Percentiles rank a stretch among this genome's conserved stretches.
These are phyloP conservation scores for Penicillium sp. DNA, from an alignment of 2,329 filamentous ascomycete genomes.

Conservation along the genomic window DNA sequence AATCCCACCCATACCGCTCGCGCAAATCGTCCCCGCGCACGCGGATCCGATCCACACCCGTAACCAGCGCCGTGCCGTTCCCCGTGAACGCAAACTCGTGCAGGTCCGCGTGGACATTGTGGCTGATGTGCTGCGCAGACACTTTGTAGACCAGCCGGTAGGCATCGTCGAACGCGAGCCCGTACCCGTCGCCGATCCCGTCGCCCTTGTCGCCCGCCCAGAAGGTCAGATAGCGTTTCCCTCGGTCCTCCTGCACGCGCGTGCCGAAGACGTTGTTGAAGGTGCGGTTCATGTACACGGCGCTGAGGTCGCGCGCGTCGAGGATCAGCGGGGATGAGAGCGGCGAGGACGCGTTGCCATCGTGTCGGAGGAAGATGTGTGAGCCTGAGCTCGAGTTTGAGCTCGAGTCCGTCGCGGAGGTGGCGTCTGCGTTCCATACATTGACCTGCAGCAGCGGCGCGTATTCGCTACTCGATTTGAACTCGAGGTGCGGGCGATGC, in stretches of 20 bases:
- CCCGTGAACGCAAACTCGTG: constrained; percentile 16
- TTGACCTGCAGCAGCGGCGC: constrained; percentile 16
- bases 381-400: not conserved
- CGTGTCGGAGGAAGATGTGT: constrained; percentile 18
- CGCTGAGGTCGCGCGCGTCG: constrained; percentile 14
- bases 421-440: constrained; percentile 7
- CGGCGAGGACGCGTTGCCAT: constrained; percentile 15
- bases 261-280: constrained; percentile 19
- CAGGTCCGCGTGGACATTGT: constrained; percentile 6
- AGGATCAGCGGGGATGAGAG: constrained; percentile 16
- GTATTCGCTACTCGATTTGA: constrained; percentile 16
- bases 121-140: constrained; percentile 12
- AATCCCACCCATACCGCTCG: not conserved
- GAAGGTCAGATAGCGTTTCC: constrained; percentile 17
- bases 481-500: constrained; percentile 17
- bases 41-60: constrained; percentile 10
- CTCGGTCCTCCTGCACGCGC: constrained; percentile 15
- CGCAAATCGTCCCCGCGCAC: not conserved
- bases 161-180: constrained; percentile 16
- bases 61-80: constrained; percentile 10
- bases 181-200: constrained; percentile 16
- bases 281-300: constrained; percentile 16
- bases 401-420: not conserved
- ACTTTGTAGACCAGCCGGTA: constrained; percentile 15
- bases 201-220: constrained; percentile 18